Base-by-base conservation (phyloP, 768 basidiomycete genomes). In the Suillus fuscotomentosus region DNA sequence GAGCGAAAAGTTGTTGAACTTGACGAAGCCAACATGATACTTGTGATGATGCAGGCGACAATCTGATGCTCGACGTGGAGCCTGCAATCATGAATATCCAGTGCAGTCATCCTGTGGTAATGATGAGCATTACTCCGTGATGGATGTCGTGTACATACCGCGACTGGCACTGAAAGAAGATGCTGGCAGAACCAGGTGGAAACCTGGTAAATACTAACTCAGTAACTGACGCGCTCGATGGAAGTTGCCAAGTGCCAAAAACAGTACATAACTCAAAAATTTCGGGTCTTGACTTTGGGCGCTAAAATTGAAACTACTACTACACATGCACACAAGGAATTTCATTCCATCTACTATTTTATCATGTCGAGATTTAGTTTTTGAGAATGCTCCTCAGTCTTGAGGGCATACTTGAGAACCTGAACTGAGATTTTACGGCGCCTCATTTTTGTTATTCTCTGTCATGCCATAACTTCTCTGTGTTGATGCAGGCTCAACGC, bases 31-130 rank as follows among this genome's bases (percentile, higher is more conserved):
- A 72, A 74, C 77, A 80, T 76, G 71, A 69, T 60, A 69, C 69
- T 60, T 71, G 68, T n/a, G 68, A 65, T 53, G 71, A 68, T 71
- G 71, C 70, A 69, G 72, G 73, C 73, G 77, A 75, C 67, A 79
- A 76, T 80, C 76, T 80, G 81, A 85, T 83, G 85, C 86, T 87
- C 84, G 83, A 83, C 82, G 85, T 87, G 85, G 88, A 89, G 86
- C 85, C 89, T 87, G 86, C 86, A 79, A 91, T 85, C 91, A 92
- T 93, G 84, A 87, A 90, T 87, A 67, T 70, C 67, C 79, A 71
- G 69, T 82, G 80, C 86, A 88, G 83, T 88, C 90, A 92, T 91
- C 83, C 89, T 91, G 71, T 38, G 43, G 63, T 47, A 39, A 54
- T 10, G 27, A 69, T 60, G 17, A 59, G 27, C 6, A 13, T 59